These are phyloP conservation scores for Fistulinella prunicolor DNA, from an alignment of 768 basidiomycete genomes.

Conservation along the genomic window DNA sequence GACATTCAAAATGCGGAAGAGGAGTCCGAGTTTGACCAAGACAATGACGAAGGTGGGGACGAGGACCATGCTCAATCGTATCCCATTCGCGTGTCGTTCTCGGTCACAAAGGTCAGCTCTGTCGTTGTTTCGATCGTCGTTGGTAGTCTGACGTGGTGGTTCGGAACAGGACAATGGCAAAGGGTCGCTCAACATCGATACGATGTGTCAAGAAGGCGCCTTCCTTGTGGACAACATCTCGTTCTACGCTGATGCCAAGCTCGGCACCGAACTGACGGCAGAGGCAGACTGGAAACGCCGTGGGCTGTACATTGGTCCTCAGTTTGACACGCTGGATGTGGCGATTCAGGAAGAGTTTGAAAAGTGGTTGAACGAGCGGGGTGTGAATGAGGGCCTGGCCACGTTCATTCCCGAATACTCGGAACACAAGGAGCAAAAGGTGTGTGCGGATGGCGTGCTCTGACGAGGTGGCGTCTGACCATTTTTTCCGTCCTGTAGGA, in stretches of 20 bases:
- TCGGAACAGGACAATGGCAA: conserved; percentile 42
- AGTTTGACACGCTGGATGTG: conserved; percentile 89
- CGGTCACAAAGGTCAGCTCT: conserved; percentile 72
- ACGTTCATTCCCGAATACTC: conserved; percentile 87
- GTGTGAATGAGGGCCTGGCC: conserved; percentile 78
- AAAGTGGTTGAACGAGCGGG: conserved; percentile 84
- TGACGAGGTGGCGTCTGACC: too few relatives aligned
- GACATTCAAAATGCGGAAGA: conserved; percentile 62
- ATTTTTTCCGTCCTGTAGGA: conserved; percentile 65
- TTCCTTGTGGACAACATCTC: conserved; percentile 90
- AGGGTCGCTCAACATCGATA: conserved; percentile 77
- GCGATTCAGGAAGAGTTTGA: conserved; percentile 90
- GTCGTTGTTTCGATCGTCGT: background rate
- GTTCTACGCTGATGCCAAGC: conserved; percentile 69
- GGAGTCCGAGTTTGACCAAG: conserved; percentile 38
- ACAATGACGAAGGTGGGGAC: conserved; percentile 35
- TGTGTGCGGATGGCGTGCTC: conserved; percentile 29
- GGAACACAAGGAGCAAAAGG: conserved; percentile 91
- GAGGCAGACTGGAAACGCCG: conserved; percentile 95
- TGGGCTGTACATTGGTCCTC: conserved; percentile 89
- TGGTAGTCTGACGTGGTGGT: background rate
- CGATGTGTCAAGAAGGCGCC: conserved; percentile 71
- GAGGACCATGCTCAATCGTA: conserved; percentile 41
- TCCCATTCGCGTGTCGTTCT: conserved; percentile 76
- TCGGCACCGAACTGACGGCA: conserved; percentile 74